A percentile compares a stretch with the other conserved stretches of the same genome.
Evolutionary conservation across 2,329 filamentous ascomycete genomes (phyloP).

Genomic region (Penicillium brasilianum): DNA sequence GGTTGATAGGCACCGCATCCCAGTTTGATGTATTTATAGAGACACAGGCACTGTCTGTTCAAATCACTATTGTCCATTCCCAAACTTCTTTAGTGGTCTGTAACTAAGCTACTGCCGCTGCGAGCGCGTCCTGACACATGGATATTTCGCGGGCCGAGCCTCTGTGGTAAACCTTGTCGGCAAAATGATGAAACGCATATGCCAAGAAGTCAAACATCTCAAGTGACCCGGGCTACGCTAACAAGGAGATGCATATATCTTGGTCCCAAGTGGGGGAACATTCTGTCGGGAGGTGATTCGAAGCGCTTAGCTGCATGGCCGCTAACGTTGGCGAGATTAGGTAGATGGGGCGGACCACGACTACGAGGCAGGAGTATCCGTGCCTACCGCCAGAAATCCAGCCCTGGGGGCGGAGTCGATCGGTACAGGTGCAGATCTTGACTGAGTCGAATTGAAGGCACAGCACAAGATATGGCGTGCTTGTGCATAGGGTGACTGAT

Average conservation of each 20-base stretch:
- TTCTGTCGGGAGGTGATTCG: not conserved
- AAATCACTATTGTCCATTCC: not conserved
- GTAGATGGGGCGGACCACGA: not conserved
- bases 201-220: not conserved
- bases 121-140: not conserved
- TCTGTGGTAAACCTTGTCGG: not conserved
- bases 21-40: not conserved
- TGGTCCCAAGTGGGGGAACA: not conserved
- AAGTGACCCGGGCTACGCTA: not conserved
- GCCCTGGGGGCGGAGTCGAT: not conserved
- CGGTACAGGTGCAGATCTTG: not conserved
- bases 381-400: not conserved
- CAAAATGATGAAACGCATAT: not conserved
- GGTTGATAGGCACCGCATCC: not conserved
- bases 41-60: not conserved
- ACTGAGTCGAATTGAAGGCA: not conserved
- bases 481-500: not conserved
- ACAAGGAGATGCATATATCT: not conserved
- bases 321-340: not conserved
- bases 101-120: not conserved
- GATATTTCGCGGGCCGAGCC: not conserved
- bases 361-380: not conserved
- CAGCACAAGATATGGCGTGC: not conserved
- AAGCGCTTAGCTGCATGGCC: not conserved
- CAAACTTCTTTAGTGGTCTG: not conserved